Conservation (phyloP, 345 rosid species). For the Diplotaxis tenuifolia region DNA sequence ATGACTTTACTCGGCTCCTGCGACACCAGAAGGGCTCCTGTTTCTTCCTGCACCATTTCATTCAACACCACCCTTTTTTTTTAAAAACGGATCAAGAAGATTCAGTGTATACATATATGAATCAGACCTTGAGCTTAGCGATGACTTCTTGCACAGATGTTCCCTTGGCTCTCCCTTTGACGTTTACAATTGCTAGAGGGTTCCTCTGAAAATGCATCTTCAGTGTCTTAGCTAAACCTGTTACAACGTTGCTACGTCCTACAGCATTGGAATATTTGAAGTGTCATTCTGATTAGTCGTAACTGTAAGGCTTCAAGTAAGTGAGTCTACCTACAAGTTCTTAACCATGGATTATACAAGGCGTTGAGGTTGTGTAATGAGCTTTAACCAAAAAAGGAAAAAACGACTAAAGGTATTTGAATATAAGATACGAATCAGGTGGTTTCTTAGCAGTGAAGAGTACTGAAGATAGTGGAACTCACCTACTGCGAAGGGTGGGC, state of each 20-base stretch:
- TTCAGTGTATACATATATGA: not conserved
- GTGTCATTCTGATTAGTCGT: not conserved
- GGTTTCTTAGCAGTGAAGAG: slow-evolving; percentile 16
- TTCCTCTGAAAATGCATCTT: slow-evolving; percentile 68
- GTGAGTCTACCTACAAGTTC: not conserved
- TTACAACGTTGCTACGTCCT: slow-evolving; percentile 84
- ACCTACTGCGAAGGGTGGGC: slow-evolving; percentile 89
- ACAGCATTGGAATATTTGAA: not conserved
- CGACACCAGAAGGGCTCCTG: slow-evolving; percentile 75
- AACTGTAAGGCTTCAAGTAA: not conserved
- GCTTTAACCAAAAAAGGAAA: not conserved
- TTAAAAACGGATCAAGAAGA: not conserved
- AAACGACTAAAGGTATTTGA: not conserved
- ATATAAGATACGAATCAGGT: not conserved
- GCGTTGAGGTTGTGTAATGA: not conserved
- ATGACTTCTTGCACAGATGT: slow-evolving; percentile 89
- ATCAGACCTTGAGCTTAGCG: slow-evolving; percentile 70
- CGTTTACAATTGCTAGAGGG: slow-evolving; percentile 82
- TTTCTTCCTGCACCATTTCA: slow-evolving; percentile 58
- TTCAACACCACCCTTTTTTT: not conserved
- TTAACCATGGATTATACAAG: not conserved
- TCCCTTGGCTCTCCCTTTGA: slow-evolving; percentile 90
- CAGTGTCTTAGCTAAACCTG: slow-evolving; percentile 73
- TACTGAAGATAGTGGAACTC: slow-evolving; percentile 11
- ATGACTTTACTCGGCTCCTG: slow-evolving; percentile 93